Evolutionary conservation across 2,329 filamentous ascomycete species (phyloP), one percentile per base, ranked within the genome.

Genomic region (Orbilia oligospora): DNA sequence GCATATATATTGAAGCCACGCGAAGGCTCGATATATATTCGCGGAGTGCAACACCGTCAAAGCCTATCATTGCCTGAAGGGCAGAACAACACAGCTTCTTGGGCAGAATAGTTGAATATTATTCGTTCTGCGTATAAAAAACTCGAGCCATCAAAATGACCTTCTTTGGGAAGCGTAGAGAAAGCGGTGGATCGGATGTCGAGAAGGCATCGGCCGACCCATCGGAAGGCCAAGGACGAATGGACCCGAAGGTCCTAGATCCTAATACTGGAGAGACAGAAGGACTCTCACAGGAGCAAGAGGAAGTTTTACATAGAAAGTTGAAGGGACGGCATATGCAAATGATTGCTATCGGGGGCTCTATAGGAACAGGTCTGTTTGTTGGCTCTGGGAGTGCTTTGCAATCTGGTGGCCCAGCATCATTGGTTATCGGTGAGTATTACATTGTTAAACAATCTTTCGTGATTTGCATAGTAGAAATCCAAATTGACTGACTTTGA

Each of bases 331-430:
- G 89, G 10, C 90, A 91, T 83, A 88, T 91, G 14, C 89, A 91
- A 84, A 91, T 91, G 89, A 90, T 91, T 79, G 90, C 90, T 38
- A 88, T 89, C 58, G 88, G 87, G 24, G 88, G 88, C 36, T 89
- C 88, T 0, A 89, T 89, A 58, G 88, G 88, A 5, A 90, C 89
- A 0, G 89, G 89, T 0, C 83, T 91, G 4, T 91, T 91, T 80
- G 85, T 91, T 5, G 89, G 89, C 30, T 90, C 89, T 0, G 89
- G 89, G 5, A 88, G 88, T 81, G 87, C 88, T 4, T 83, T 91
- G 46, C 86, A 88, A 0, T 89, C 86, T 0, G 89, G 88, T 20
- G 89, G 89, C 0, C 89, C 89, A 1, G 89, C 87, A 0, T 88
- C 88, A 2, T 86, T 90, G 80, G 83, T 91, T n/a, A 86, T 90